These are phyloP conservation scores for Zelopaecilomyces penicillatus DNA, from an alignment of 2,329 filamentous ascomycete species.

Conservation along the genomic window DNA sequence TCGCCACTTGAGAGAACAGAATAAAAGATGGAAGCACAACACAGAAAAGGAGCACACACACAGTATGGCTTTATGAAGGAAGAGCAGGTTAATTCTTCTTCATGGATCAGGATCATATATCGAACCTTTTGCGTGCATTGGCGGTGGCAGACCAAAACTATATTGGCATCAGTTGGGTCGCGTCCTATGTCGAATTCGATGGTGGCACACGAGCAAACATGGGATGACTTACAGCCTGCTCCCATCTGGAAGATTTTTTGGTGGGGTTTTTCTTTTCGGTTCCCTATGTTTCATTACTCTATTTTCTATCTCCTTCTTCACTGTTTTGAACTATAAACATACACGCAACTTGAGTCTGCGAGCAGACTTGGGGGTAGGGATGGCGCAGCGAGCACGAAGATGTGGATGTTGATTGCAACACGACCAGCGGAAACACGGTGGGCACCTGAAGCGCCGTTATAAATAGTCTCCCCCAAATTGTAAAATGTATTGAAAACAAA, in stretches of 20 bases:
- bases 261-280: conserved; percentile 17
- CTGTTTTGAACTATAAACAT: conserved; percentile 26
- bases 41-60: conserved; percentile 6
- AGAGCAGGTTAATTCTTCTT: conserved; percentile 16
- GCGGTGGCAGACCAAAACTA: not conserved
- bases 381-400: conserved; percentile 6
- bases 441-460: conserved; percentile 16
- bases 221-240: too few relatives aligned
- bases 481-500: conserved; percentile 11
- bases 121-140: conserved; percentile 1
- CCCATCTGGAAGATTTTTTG: not conserved
- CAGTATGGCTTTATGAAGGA: conserved; percentile 8
- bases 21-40: conserved; percentile 18
- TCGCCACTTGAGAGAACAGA: conserved; percentile 22
- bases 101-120: conserved; percentile 9
- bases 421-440: conserved; percentile 19
- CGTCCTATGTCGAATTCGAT: too few relatives aligned
- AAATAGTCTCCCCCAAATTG: conserved; percentile 27
- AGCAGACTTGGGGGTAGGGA: conserved; percentile 19
- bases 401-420: conserved; percentile 20
- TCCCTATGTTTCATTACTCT: conserved; percentile 22
- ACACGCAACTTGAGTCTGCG: conserved; percentile 24
- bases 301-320: conserved; percentile 14
- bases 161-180: too few relatives aligned
- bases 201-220: too few relatives aligned